Conservation (phyloP, 805 yeast species). For the Saturnispora ahearnii region DNA sequence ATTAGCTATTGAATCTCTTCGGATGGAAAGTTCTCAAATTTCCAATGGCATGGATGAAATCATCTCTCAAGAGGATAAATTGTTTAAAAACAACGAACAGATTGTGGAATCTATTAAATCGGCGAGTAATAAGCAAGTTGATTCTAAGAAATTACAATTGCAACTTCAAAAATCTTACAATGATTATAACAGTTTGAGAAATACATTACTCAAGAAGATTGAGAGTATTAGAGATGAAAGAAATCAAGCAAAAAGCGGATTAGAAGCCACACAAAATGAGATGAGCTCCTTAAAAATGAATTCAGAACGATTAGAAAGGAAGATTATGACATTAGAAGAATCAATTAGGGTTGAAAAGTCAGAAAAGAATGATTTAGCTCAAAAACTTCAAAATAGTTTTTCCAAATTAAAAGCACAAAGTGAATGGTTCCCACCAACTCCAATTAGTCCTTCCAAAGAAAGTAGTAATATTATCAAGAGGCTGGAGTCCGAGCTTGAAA, state of each 20-base stretch:
- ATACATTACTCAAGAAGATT: conserved; percentile 22
- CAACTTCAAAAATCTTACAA: conserved; percentile 6
- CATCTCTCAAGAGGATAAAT: neutral
- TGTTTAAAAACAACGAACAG: conserved; percentile 17
- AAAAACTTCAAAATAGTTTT: conserved; percentile 4
- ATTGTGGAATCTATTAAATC: conserved; percentile 17
- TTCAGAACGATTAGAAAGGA: conserved; percentile 3
- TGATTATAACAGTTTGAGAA: conserved; percentile 28
- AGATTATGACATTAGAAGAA: conserved; percentile 2
- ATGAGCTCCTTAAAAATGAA: neutral
- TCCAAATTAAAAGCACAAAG: conserved; percentile 15
- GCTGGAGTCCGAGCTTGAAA: conserved; percentile 11
- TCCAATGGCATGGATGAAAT: conserved; percentile 3
- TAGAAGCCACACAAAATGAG: neutral
- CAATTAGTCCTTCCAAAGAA: conserved; percentile 18
- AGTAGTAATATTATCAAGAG: neutral
- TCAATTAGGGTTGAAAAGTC: conserved; percentile 1
- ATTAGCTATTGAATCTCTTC: conserved; percentile 2
- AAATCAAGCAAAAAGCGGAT: neutral
- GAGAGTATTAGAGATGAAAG: conserved; percentile 10
- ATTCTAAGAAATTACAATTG: neutral
- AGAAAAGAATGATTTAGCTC: conserved; percentile 3
- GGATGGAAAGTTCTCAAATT: neutral
- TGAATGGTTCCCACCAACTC: conserved; percentile 19
- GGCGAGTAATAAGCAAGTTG: conserved; percentile 9